These are phyloP conservation scores for Sarocladiaceae sp. DNA, from an alignment of 2,329 filamentous ascomycete species.

Conservation along the genomic window DNA sequence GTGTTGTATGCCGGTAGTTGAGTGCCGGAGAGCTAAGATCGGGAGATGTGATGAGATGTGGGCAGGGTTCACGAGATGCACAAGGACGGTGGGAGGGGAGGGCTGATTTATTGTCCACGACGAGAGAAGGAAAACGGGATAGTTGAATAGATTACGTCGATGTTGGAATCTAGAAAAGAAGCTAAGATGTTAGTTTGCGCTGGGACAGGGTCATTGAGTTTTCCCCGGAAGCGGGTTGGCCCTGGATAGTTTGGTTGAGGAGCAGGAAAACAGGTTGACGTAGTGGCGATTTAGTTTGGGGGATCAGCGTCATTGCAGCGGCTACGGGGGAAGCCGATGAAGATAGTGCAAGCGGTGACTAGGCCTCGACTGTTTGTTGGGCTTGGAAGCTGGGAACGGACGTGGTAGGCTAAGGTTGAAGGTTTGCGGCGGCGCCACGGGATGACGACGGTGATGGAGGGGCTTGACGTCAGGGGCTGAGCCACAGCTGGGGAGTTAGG, in stretches of 20 bases:
- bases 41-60: background rate
- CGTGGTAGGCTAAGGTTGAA: background rate
- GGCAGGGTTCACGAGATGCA: no score
- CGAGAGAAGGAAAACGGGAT: background rate
- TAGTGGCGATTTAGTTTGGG: background rate
- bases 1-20: background rate
- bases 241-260: background rate
- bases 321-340: background rate
- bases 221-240: background rate
- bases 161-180: background rate
- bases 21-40: background rate
- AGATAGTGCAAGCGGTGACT: no score
- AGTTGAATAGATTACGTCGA: slow-evolving; percentile 1
- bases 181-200: no score
- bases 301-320: background rate
- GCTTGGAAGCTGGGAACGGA: background rate
- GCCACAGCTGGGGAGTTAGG: background rate
- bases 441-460: slow-evolving; percentile 3
- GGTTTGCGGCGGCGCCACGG: slow-evolving; percentile 2
- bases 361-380: no score
- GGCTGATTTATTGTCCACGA: background rate
- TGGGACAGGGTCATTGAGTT: background rate
- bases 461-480: slow-evolving; percentile 9
- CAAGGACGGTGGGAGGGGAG: background rate
- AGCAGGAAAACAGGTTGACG: background rate